These are phyloP conservation scores for Fallopia convolvulus DNA, from an alignment of 148 eudicot species.

Conservation along the genomic window DNA sequence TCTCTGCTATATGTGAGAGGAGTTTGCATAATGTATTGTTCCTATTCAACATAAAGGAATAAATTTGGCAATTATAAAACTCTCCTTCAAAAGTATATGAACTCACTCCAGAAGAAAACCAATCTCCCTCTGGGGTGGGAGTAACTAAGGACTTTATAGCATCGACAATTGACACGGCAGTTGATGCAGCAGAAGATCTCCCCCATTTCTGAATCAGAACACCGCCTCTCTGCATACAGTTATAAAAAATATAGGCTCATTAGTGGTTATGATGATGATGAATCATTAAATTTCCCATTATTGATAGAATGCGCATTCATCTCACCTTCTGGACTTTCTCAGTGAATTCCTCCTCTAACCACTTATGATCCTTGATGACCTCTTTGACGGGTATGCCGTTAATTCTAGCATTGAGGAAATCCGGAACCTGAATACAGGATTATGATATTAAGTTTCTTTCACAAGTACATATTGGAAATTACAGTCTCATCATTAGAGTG, in stretches of 20 bases:
- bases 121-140: conserved; percentile 94
- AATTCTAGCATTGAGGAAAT: conserved; percentile 81
- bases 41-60: neutral
- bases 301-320: neutral
- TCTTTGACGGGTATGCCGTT: conserved; percentile 77
- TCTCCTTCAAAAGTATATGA: neutral
- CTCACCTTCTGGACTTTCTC: conserved; percentile 71
- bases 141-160: conserved; percentile 81
- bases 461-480: neutral
- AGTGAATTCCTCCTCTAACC: conserved; percentile 95
- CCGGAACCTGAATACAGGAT: conserved; percentile 61
- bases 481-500: neutral
- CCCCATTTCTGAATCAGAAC: conserved; percentile 94
- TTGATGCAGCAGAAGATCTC: conserved; percentile 97
- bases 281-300: neutral
- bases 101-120: conserved; percentile 98
- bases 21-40: too few species aligned
- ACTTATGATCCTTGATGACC: conserved; percentile 77
- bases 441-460: neutral
- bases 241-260: neutral
- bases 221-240: conserved; percentile 76
- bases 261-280: neutral
- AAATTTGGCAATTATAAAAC: too few species aligned
- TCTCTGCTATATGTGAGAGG: too few species aligned
- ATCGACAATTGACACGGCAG: conserved; percentile 87